A percentile compares a stretch with the other conserved stretches of the same genome.
Evolutionary conservation across 305 asterid genomes (phyloP).

Genomic region (Solanum hybrid): DNA sequence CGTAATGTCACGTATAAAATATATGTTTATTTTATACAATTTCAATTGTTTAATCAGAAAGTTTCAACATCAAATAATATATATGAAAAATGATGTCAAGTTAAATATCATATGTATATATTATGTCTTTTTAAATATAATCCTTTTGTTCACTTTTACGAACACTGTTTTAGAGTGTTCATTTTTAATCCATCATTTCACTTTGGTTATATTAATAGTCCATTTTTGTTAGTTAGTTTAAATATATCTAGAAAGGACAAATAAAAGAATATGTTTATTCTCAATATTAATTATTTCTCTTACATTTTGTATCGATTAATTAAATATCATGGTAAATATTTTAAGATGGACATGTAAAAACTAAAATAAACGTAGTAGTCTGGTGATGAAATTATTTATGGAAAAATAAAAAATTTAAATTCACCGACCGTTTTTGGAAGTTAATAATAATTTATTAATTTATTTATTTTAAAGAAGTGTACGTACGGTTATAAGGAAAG

Average conservation of each 20-base stretch:
- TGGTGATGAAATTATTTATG: background rate
- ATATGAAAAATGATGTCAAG: background rate
- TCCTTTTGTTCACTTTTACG: background rate
- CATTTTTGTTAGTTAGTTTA: background rate
- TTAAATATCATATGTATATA: too few species aligned
- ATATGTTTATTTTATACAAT: too few species aligned
- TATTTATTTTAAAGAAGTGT: background rate
- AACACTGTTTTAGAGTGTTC: background rate
- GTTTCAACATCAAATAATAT: too few species aligned
- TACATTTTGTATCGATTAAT: background rate
- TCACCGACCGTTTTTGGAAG: slow-evolving; percentile 82
- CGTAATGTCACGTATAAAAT: too few species aligned
- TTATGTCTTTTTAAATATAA: background rate
- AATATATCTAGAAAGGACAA: background rate
- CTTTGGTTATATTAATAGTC: background rate
- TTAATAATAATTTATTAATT: slow-evolving; percentile 24
- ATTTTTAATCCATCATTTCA: background rate
- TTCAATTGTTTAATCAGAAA: too few species aligned
- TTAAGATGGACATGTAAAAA: background rate
- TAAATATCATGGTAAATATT: background rate
- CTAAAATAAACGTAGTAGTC: background rate
- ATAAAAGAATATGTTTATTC: background rate
- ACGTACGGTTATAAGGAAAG: too few species aligned
- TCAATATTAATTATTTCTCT: background rate
- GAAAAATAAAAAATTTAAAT: slow-evolving; percentile 20